These are phyloP conservation scores for Ogataea wickerhamii DNA, from an alignment of 805 yeast species.

Conservation along the genomic window DNA sequence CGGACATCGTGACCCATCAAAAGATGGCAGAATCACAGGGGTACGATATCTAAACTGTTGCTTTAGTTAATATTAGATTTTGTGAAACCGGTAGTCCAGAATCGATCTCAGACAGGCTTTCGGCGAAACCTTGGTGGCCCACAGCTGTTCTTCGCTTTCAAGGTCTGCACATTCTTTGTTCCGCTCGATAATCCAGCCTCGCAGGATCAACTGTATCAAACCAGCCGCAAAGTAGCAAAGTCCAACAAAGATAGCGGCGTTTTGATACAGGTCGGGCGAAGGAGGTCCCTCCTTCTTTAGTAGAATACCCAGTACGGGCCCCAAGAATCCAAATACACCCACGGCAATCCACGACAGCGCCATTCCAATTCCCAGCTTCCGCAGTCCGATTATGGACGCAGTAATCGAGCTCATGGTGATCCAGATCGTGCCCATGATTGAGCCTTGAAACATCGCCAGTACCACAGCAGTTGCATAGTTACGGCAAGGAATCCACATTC, in stretches of 20 bases:
- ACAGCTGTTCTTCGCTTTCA: slow-evolving; percentile 22
- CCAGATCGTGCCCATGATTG: slow-evolving; percentile 60
- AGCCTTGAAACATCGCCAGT: slow-evolving; percentile 52
- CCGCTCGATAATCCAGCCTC: slow-evolving; percentile 56
- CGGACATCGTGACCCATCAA: slow-evolving; percentile 71
- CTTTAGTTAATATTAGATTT: slow-evolving; percentile 8
- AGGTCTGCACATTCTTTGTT: slow-evolving; percentile 28
- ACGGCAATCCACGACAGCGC: slow-evolving; percentile 44
- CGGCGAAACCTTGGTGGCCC: slow-evolving; percentile 15
- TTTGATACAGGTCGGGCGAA: slow-evolving; percentile 45
- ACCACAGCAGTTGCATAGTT: slow-evolving; percentile 53
- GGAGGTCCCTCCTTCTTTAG: slow-evolving; percentile 37
- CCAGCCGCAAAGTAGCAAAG: slow-evolving; percentile 48
- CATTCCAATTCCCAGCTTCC: slow-evolving; percentile 50
- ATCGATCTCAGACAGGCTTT: slow-evolving; percentile 5
- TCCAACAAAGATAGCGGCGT: slow-evolving; percentile 60
- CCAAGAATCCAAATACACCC: slow-evolving; percentile 48
- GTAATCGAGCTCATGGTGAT: slow-evolving; percentile 50
- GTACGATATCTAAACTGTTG: slow-evolving; percentile 44
- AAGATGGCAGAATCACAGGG: slow-evolving; percentile 71
- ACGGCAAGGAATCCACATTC: slow-evolving; percentile 57
- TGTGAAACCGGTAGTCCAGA: slow-evolving; percentile 10
- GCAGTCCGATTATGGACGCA: slow-evolving; percentile 52
- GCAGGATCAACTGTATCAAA: slow-evolving; percentile 37
- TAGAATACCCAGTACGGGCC: slow-evolving; percentile 59